Conservation (phyloP, 345 rosid genomes). For the Lagerstroemia speciosa region DNA sequence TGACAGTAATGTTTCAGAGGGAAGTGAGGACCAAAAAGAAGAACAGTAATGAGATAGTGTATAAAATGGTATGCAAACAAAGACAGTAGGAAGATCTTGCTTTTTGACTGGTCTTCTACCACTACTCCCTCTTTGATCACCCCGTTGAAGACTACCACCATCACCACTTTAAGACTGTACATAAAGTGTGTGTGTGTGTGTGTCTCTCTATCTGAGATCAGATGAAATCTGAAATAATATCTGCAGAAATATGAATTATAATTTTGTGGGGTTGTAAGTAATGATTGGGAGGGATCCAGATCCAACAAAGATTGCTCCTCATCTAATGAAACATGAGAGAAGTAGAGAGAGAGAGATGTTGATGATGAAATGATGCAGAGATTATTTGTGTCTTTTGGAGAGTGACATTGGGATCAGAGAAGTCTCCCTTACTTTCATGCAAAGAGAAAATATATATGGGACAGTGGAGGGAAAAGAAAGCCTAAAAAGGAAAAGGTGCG, state of each 20-base stretch:
- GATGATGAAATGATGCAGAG: slow-evolving; percentile 27
- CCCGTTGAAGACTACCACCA: neutral
- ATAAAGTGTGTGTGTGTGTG: neutral
- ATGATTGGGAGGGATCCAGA: slow-evolving; percentile 12
- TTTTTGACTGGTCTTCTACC: slow-evolving; percentile 42
- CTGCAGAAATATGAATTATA: neutral
- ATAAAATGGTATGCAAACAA: neutral
- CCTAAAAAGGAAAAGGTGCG: neutral
- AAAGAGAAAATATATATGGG: slow-evolving; percentile 9
- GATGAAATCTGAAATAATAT: neutral
- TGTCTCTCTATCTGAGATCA: neutral
- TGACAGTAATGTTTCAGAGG: neutral
- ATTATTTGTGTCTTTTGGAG: slow-evolving; percentile 26
- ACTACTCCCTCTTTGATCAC: neutral
- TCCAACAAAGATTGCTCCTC: neutral
- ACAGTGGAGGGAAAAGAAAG: neutral
- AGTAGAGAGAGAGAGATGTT: slow-evolving; percentile 8
- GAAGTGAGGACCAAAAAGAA: neutral
- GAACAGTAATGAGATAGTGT: neutral
- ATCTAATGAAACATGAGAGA: neutral
- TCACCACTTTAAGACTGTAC: neutral
- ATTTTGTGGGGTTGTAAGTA: slow-evolving; percentile 1
- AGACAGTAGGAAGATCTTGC: neutral
- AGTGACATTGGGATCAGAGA: slow-evolving; percentile 40
- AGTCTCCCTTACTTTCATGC: slow-evolving; percentile 58